These are phyloP conservation scores for Suillus placidus DNA, from an alignment of 768 basidiomycete genomes.

Conservation along the genomic window DNA sequence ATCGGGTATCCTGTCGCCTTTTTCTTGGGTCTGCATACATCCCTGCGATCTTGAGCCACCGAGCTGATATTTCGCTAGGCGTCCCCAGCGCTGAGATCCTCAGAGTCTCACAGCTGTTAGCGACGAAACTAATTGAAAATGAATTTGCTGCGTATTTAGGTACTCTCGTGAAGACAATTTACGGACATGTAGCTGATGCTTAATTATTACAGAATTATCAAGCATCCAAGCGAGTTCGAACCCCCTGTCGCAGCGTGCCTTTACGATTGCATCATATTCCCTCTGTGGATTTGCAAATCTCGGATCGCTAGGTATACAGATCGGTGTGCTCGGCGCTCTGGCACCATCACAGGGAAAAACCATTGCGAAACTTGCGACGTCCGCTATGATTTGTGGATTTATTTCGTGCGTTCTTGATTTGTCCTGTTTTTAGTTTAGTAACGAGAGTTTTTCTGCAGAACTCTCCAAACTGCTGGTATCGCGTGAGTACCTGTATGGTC, in stretches of 20 bases:
- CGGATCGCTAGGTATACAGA: constrained; percentile 84
- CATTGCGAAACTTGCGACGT: constrained; percentile 70
- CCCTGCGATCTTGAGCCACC: neutral
- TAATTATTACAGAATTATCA: constrained; percentile 33
- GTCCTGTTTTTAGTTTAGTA: neutral
- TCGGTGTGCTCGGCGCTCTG: constrained; percentile 71
- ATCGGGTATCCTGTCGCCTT: constrained; percentile 87
- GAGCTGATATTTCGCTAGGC: constrained; percentile 37
- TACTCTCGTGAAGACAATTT: constrained; percentile 10
- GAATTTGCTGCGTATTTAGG: constrained; percentile 78
- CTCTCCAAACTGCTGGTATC: constrained; percentile 61
- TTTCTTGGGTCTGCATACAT: constrained; percentile 50
- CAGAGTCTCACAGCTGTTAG: constrained; percentile 77
- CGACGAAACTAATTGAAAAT: constrained; percentile 85
- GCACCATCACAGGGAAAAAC: constrained; percentile 69
- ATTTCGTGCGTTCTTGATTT: constrained; percentile 42
- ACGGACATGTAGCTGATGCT: neutral
- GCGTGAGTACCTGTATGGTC: constrained; percentile 43
- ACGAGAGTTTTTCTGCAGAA: constrained; percentile 27
- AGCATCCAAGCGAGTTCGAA: constrained; percentile 50
- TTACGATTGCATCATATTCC: constrained; percentile 82
- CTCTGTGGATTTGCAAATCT: constrained; percentile 93
- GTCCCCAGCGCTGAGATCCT: constrained; percentile 84
- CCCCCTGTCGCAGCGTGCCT: constrained; percentile 72
- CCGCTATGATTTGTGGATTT: constrained; percentile 74